Evolutionary conservation across 805 yeast genomes (phyloP), one percentile per base, ranked within the genome.

Genomic region (Ascoidea tarda): DNA sequence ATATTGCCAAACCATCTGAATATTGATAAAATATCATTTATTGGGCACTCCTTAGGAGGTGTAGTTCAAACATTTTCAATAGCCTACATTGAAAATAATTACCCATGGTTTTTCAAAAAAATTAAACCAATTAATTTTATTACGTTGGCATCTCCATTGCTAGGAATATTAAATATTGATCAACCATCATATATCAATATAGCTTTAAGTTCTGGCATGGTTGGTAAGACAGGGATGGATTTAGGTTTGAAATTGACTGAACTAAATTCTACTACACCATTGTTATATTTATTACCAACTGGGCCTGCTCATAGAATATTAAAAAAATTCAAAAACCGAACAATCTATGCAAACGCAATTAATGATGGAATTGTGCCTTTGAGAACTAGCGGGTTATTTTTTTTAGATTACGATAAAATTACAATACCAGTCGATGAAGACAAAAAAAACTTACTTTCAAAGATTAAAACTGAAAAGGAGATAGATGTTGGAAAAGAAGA

Each of bases 291-390:
- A 31, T 66, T 86, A 14, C 87, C 95, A 0, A 73, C 83, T 0
- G 87, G 84, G 1, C 82, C 87, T 1, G 79, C 88, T 0, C 81
- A 82, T 60, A 69, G 66, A 48, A 69, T 82, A 0, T 65, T 86
- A 51, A 73, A 74, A 54, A 66, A 63, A 55, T 86, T 86, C 62
- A 70, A 66, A 51, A 71, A 84, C 52, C 69, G 95, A 60, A 84
- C 91, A 0, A 65, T 84, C 1, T 86, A 86, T 63, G 89, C 91
- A 1, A 86, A 86, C 63, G 81, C 82, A 0, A 66, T 81, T 5
- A 82, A 86, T 62, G 95, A 86, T 66, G 95, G 93, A 2, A 82
- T 86, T 44, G 95, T 86, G 0, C 93, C 95, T 0, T 69, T 86
- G 52, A 72, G 90, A 53, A 83, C 93, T 0, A 75, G 88, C 0